Conservation (phyloP, 2,329 filamentous ascomycete genomes). For the Plenodomus tracheiphilus region DNA sequence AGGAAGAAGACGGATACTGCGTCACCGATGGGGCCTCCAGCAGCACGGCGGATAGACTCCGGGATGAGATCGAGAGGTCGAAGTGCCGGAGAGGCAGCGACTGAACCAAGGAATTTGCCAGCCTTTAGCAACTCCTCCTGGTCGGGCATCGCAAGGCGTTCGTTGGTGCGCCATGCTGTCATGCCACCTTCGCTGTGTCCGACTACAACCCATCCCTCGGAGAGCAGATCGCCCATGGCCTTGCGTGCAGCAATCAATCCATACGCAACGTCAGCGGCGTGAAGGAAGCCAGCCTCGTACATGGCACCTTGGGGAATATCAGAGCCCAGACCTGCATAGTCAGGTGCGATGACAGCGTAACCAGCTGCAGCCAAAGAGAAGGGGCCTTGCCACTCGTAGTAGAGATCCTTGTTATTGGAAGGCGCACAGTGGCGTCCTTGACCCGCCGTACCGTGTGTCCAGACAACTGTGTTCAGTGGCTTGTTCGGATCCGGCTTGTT, state of each 20-base stretch:
- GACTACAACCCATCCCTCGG: no score
- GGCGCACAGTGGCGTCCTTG: conserved; percentile 6
- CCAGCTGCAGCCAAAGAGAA: conserved; percentile 19
- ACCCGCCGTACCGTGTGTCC: conserved; percentile 24
- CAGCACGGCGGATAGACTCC: conserved; percentile 22
- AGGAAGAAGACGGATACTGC: conserved; percentile 24
- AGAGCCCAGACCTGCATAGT: conserved; percentile 26
- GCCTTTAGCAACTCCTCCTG: conserved; percentile 20
- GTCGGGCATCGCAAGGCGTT: conserved; percentile 23
- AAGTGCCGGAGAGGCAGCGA: conserved; percentile 25
- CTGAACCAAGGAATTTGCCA: conserved; percentile 23
- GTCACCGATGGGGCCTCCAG: conserved; percentile 21
- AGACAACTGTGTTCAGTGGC: conserved; percentile 19
- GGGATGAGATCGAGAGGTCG: conserved; percentile 25
- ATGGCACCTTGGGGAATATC: no score
- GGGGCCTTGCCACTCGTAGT: conserved; percentile 25
- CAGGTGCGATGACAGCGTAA: conserved; percentile 25
- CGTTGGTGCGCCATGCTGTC: conserved; percentile 26
- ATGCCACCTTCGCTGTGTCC: conserved; percentile 29
- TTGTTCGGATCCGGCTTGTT: conserved; percentile 12
- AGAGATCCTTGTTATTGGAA: conserved; percentile 23
- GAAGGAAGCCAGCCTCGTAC: no score
- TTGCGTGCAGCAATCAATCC: no score
- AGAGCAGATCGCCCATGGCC: no score
- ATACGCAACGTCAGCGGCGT: no score